Evolutionary conservation across 371 early-diverging fungal genomes (phyloP).

Genomic region (Mucor sp.): DNA sequence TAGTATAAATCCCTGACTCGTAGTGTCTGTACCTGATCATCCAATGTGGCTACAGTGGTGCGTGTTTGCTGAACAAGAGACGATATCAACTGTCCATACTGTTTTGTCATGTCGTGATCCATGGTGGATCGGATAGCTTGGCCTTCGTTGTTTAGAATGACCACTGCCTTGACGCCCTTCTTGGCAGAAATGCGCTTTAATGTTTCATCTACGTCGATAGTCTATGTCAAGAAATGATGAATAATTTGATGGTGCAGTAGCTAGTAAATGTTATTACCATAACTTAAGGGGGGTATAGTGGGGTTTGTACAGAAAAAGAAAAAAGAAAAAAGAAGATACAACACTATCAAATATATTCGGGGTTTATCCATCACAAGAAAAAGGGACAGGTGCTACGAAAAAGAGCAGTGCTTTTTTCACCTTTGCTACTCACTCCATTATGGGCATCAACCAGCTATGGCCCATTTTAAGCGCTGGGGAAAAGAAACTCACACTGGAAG

Average conservation of each 20-base stretch:
- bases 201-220: constrained; percentile 88
- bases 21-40: constrained; percentile 37
- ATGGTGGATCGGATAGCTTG: constrained; percentile 89
- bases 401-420: not conserved
- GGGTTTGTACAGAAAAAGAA: not conserved
- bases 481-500: constrained; percentile 20
- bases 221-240: constrained; percentile 17
- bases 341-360: not conserved
- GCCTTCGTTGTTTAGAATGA: constrained; percentile 78
- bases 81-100: constrained; percentile 60
- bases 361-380: not conserved
- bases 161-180: constrained; percentile 81
- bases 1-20: not conserved
- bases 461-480: not conserved
- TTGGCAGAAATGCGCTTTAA: constrained; percentile 84
- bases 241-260: no score
- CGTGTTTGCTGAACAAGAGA: constrained; percentile 40
- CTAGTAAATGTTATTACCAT: not conserved
- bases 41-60: constrained; percentile 35
- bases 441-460: constrained; percentile 26
- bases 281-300: not conserved
- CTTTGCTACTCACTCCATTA: not conserved
- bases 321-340: not conserved
- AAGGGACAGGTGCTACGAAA: not conserved
- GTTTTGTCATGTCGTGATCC: constrained; percentile 75